Base-by-base conservation (phyloP, 148 eudicot genomes). In the Salicornia ramosissima region DNA sequence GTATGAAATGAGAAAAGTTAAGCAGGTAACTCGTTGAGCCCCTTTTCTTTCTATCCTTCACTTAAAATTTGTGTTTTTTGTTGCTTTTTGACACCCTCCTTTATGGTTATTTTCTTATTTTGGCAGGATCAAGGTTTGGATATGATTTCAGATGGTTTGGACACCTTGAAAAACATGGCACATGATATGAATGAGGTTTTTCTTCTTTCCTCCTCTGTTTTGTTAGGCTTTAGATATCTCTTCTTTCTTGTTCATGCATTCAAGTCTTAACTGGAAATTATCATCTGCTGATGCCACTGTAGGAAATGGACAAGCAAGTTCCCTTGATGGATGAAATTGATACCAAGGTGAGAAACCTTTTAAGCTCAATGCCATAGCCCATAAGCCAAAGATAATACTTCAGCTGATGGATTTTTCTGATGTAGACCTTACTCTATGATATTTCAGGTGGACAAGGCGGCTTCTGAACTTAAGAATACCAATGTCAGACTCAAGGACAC, bases 281-380 rank as follows among this genome's bases (percentile, higher is more conserved):
- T 53, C 2, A 2, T 57, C 55, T 77, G 63, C 64, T 58, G 29
- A 43, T 71, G 33, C 52, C 11, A 43, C 55, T 79, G 71, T 90
- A 90, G 96, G 99, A 94, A 76, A 13, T 94, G 74, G 99, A 90
- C 77, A 90, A 87, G 74, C 99, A 94, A 83, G 98, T 94, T 69
- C 99, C 99, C 61, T 72, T 94, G 73, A 89, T 94, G 92, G 99
- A 94, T 80, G 97, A 94, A 84, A 94, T 94, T 67, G 99, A 95
- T 61, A 75, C 87, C 30, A 94, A 94, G 99, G 96, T 94, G 71
- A 66, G 78, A 49, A 40, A 22, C 14, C 2, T 16, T 18, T 29
- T 54, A 9, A 6, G 19, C n/a, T 45, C 19, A 56, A 33, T 33
- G 58, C 42, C 8, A 40, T 19, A 65, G 69, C 18, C n/a, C n/a